Conservation (phyloP, 495 filamentous ascomycete species). For the Glonium stellatum region DNA sequence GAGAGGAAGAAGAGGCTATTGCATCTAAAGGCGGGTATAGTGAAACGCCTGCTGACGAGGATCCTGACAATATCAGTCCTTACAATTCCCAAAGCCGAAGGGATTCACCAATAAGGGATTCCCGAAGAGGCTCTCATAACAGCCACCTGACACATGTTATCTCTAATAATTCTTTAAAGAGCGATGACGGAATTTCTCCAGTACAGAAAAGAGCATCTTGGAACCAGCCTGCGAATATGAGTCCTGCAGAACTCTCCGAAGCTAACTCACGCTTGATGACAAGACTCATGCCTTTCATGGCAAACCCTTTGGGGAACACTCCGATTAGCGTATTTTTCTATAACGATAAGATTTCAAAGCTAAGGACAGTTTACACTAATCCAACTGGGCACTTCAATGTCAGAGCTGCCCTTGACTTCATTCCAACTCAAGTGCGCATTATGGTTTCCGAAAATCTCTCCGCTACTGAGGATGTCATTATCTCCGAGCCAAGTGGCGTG, state of each 20-base stretch:
- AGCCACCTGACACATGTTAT: conserved; percentile 2
- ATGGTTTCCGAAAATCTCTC: conserved; percentile 82
- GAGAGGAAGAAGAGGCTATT: conserved; percentile 60
- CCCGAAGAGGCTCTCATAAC: conserved; percentile 1
- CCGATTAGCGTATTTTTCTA: conserved; percentile 91
- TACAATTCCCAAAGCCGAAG: conserved; percentile 11
- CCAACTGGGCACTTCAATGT: conserved; percentile 79
- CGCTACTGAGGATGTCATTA: conserved; percentile 61
- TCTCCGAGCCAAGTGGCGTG: conserved; percentile 74
- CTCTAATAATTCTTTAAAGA: conserved; percentile 14
- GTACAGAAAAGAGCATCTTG: conserved; percentile 43
- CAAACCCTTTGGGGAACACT: conserved; percentile 62
- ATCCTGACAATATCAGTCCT: conserved; percentile 28
- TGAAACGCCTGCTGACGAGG: conserved; percentile 37
- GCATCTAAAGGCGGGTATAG: conserved; percentile 60
- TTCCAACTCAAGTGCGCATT: conserved; percentile 82
- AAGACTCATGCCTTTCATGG: conserved; percentile 79
- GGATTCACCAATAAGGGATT: conserved; percentile 17
- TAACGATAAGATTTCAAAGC: conserved; percentile 68
- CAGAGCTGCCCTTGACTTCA: conserved; percentile 73
- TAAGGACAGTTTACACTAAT: conserved; percentile 71
- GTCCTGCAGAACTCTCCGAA: conserved; percentile 60
- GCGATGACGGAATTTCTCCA: conserved; percentile 35
- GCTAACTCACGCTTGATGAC: conserved; percentile 85
- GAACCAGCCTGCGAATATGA: conserved; percentile 53